These are phyloP conservation scores for Clathrospora elynae DNA, from an alignment of 2,329 filamentous ascomycete genomes.

Conservation along the genomic window DNA sequence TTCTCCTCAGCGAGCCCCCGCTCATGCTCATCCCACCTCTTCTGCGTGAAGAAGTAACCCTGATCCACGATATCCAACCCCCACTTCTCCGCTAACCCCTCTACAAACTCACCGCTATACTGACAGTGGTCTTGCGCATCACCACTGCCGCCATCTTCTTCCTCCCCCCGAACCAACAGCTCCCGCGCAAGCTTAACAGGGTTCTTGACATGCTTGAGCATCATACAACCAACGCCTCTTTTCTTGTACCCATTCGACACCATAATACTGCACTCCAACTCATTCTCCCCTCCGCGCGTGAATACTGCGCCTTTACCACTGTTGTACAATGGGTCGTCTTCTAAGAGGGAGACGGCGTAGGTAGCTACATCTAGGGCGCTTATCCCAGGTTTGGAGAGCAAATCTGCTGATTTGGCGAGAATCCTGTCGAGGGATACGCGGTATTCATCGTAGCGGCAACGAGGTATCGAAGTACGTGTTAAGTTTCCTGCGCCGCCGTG, in stretches of 20 bases:
- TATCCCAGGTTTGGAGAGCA: conserved; percentile 47
- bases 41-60: conserved; percentile 78
- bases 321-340: conserved; percentile 84
- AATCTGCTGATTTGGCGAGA: conserved; percentile 31
- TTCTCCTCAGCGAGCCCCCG: conserved; percentile 58
- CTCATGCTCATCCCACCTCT: conserved; percentile 77
- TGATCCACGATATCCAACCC: conserved; percentile 72
- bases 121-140: conserved; percentile 72
- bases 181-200: conserved; percentile 75
- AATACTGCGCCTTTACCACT: conserved; percentile 84
- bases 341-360: conserved; percentile 74
- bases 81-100: conserved; percentile 69
- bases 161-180: conserved; percentile 70
- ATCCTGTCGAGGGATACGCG: conserved; percentile 47
- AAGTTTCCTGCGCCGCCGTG: conserved; percentile 57
- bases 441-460: conserved; percentile 46
- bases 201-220: conserved; percentile 75
- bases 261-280: conserved; percentile 88
- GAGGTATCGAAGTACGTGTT: conserved; percentile 47
- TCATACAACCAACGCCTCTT: conserved; percentile 76
- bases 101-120: conserved; percentile 69
- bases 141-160: conserved; percentile 62
- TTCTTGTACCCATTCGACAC: conserved; percentile 74
- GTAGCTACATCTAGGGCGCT: conserved; percentile 75
- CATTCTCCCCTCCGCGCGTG: conserved; percentile 78